Evolutionary conservation across 257 asterid species (phyloP), one percentile per base, ranked within the genome.

Genomic region (Lycium ferocissimum): DNA sequence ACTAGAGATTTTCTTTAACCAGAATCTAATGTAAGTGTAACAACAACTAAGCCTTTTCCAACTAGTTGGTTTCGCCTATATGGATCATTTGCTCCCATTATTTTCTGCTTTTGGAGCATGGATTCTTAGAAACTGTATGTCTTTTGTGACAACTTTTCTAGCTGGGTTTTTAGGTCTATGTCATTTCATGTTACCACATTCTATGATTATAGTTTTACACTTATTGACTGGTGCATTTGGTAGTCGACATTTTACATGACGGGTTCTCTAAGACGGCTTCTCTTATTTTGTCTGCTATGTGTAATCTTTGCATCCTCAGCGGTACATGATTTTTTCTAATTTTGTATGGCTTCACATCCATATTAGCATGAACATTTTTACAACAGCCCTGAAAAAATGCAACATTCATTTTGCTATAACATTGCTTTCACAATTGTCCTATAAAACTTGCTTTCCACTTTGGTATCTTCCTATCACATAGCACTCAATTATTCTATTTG

Each of bases 401-500:
- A 75, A 12, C 20, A 51, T 75, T 49, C 62, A 49, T 49, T 49
- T 26, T 49, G 13, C 45, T 22, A 33, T 75, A 51, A 53, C 62
- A 49, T 49, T 75, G 45, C 62, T 75, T 49, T 49, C 62, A 20
- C 45, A 13, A 17, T 75, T 47, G 80, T 75, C 81, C 45, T 20
- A 17, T 12, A 45, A 43, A 22, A 49, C 81, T 75, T 75, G 61
- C 62, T 75, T 15, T 75, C 81, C 62, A 12, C 81, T 49, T 75
- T 75, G 62, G 62, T 22, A 75, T 49, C 81, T 75, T 75, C 45
- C 14, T 47, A 49, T 75, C 22, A 49, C 54, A 18, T 71, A 40
- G 35, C 56, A 18, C 35, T 71, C 14, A 18, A 40, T 40, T 71
- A 10, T 71, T 71, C 56, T 71, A 40, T 71, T 40, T 71, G 56